These are phyloP conservation scores for Colletotrichum brevisporum DNA, from an alignment of 2,329 filamentous ascomycete species.

Conservation along the genomic window DNA sequence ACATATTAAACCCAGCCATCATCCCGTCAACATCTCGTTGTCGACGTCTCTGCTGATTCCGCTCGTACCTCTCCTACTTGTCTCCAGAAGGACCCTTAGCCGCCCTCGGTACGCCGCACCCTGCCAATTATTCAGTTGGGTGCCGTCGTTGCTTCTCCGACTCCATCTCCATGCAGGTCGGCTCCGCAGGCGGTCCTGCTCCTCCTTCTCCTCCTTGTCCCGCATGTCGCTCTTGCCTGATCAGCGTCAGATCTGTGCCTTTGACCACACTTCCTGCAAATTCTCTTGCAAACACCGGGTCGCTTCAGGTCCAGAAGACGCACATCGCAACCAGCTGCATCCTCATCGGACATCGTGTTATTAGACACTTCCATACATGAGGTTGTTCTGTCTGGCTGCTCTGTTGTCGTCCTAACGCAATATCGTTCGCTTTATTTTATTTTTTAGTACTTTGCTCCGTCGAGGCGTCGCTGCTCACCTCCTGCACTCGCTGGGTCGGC, in stretches of 20 bases:
- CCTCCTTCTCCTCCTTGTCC: slow-evolving; percentile 36
- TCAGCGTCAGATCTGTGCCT: slow-evolving; percentile 36
- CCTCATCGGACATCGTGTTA: slow-evolving; percentile 35
- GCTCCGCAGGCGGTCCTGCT: slow-evolving; percentile 39
- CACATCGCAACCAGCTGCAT: slow-evolving; percentile 24
- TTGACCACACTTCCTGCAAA: slow-evolving; percentile 29
- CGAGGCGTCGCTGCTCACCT: too few relatives aligned
- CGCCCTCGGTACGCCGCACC: slow-evolving; percentile 8
- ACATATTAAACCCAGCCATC: slow-evolving; percentile 37
- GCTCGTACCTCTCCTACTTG: neutral
- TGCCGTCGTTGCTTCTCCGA: slow-evolving; percentile 36
- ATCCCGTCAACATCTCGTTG: slow-evolving; percentile 26
- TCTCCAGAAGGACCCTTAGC: neutral
- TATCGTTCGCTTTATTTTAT: neutral
- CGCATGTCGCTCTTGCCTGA: slow-evolving; percentile 40
- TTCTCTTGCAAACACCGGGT: slow-evolving; percentile 32
- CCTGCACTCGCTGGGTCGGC: too few relatives aligned
- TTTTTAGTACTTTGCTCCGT: too few relatives aligned
- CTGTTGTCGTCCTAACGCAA: slow-evolving; percentile 7
- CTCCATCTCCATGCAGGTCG: slow-evolving; percentile 38
- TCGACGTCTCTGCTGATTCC: neutral
- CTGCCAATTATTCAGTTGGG: slow-evolving; percentile 35
- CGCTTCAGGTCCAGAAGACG: slow-evolving; percentile 25
- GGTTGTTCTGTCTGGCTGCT: slow-evolving; percentile 20
- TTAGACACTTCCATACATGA: slow-evolving; percentile 34